Evolutionary conservation across 768 basidiomycete genomes (phyloP).

Genomic region (Mycena sanguinolenta): DNA sequence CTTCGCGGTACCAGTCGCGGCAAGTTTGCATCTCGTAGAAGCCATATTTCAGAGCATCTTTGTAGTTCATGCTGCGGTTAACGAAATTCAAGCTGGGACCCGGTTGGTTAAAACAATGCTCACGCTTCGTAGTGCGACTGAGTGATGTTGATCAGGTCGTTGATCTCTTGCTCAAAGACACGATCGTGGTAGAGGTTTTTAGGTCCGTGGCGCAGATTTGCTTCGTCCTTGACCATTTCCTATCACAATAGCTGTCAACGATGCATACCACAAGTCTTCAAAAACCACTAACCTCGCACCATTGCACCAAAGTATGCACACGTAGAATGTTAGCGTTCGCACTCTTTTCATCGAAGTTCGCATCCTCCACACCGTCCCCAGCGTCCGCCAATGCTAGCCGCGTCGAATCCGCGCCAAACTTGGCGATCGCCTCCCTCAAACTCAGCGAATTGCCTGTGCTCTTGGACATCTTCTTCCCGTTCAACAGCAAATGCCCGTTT

Average conservation of each 20-base stretch:
- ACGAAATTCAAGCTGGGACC: neutral
- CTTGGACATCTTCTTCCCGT: constrained; percentile 99
- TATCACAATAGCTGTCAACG: constrained; percentile 44
- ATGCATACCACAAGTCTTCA: neutral
- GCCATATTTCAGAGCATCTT: constrained; percentile 94
- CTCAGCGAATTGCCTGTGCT: constrained; percentile 97
- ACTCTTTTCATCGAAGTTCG: constrained; percentile 98
- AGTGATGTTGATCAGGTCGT: constrained; percentile 85
- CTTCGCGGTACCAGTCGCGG: constrained; percentile 97
- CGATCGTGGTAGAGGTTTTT: constrained; percentile 85
- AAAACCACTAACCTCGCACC: constrained; percentile 82
- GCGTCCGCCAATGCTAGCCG: constrained; percentile 94
- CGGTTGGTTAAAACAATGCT: constrained; percentile 44
- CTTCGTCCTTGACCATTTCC: constrained; percentile 85
- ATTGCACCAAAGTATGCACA: constrained; percentile 88
- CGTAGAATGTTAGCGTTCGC: constrained; percentile 97
- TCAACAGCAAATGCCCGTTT: constrained; percentile 97
- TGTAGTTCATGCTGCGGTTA: constrained; percentile 84
- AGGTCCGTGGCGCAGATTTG: constrained; percentile 79
- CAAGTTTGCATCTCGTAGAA: constrained; percentile 95
- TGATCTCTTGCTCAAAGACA: constrained; percentile 93
- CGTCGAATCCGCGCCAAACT: constrained; percentile 98
- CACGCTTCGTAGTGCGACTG: constrained; percentile 87
- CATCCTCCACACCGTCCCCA: constrained; percentile 97
- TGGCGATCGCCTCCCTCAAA: constrained; percentile 86